Conservation (phyloP, 176 grass and related monocot species). For the Oryza australiensis region DNA sequence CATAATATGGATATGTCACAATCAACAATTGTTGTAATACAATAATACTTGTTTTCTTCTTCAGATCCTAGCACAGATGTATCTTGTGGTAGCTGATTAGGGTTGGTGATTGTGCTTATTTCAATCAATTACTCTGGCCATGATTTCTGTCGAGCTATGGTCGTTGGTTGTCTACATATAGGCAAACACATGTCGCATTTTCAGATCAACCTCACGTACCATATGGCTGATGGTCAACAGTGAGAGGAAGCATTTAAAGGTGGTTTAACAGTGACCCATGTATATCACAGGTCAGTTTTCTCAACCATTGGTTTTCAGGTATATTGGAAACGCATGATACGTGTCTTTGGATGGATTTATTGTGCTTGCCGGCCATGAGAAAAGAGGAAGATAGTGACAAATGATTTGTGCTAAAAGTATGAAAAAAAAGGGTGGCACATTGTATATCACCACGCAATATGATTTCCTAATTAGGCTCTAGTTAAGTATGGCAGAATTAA, state of each 20-base stretch:
- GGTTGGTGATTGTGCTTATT: not conserved
- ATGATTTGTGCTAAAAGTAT: conserved; percentile 15
- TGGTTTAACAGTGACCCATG: not conserved
- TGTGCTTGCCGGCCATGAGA: conserved; percentile 37
- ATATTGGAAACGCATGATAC: conserved; percentile 29
- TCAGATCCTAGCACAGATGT: not conserved
- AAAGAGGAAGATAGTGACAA: conserved; percentile 10
- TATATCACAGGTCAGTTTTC: conserved; percentile 29
- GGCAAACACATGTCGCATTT: not conserved
- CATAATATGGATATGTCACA: not conserved
- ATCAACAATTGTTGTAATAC: not conserved
- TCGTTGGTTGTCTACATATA: conserved; percentile 10
- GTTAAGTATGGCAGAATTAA: not conserved
- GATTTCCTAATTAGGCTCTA: not conserved
- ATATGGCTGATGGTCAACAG: conserved; percentile 22
- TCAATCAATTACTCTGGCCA: not conserved
- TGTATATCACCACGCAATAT: not conserved
- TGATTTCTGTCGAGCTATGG: conserved; percentile 4
- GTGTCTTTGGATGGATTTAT: conserved; percentile 16
- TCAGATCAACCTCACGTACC: conserved; percentile 29
- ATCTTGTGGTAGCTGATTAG: not conserved
- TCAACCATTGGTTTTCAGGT: conserved; percentile 17
- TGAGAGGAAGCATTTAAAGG: conserved; percentile 11
- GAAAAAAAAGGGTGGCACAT: not conserved
- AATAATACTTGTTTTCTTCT: too few species aligned